These are phyloP conservation scores for Apiotrichum siamense DNA, from an alignment of 1,284 basidiomycete genomes.

Conservation along the genomic window DNA sequence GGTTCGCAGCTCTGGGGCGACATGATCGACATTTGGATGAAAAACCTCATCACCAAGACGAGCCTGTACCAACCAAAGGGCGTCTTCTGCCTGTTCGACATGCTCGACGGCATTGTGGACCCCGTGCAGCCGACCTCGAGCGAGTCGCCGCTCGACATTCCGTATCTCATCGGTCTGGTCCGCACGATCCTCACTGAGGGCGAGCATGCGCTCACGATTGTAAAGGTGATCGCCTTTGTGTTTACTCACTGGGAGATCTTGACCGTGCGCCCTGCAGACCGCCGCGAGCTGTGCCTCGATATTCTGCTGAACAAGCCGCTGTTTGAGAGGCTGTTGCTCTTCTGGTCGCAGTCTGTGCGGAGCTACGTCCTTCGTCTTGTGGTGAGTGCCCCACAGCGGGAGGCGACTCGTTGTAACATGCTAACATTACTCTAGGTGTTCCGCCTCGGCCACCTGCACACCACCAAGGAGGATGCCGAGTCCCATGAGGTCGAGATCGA, in stretches of 20 bases:
- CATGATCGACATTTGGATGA: constrained; percentile 50
- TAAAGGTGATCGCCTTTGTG: constrained; percentile 51
- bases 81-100: constrained; percentile 50
- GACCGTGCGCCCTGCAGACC: constrained; percentile 45
- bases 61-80: constrained; percentile 51
- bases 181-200: constrained; percentile 49
- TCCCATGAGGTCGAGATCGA: constrained; percentile 46
- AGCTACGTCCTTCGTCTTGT: constrained; percentile 49
- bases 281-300: constrained; percentile 48
- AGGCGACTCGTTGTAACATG: too few relatives aligned
- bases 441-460: constrained; percentile 50
- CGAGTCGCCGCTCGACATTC: constrained; percentile 46
- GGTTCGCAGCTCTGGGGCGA: constrained; percentile 47
- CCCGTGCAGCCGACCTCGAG: constrained; percentile 25
- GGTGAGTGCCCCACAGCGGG: too few relatives aligned
- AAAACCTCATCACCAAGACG: constrained; percentile 49
- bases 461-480: constrained; percentile 34
- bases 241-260: constrained; percentile 53
- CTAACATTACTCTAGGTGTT: constrained; percentile 34
- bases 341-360: constrained; percentile 51
- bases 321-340: constrained; percentile 50
- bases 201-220: constrained; percentile 51
- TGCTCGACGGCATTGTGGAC: constrained; percentile 46
- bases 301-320: constrained; percentile 48
- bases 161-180: constrained; percentile 49